phyloP scores from a whole-genome alignment of 768 basidiomycete species.

The Tremella fuciformis region DNA sequence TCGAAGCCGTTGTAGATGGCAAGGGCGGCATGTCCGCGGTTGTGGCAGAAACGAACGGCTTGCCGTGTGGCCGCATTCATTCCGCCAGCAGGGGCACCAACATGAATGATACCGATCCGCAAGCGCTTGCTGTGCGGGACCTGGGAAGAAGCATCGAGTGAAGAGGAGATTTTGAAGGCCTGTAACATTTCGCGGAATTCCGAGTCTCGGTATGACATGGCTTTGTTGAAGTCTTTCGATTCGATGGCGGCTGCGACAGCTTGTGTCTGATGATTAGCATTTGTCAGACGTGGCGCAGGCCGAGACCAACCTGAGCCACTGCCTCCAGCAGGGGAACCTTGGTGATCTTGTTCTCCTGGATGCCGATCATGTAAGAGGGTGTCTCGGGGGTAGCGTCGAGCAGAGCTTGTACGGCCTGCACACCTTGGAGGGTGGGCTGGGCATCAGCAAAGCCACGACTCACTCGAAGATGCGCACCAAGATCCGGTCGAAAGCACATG shows the following conservation, averaged over 20 bases:
- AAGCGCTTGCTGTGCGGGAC: slow-evolving; percentile 57
- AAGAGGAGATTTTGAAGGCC: slow-evolving; percentile 76
- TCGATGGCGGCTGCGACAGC: slow-evolving; percentile 78
- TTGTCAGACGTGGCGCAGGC: not conserved
- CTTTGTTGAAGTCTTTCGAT: slow-evolving; percentile 76
- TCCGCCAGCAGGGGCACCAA: slow-evolving; percentile 95
- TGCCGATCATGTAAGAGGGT: slow-evolving; percentile 96
- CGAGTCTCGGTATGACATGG: slow-evolving; percentile 82
- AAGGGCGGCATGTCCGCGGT: slow-evolving; percentile 87
- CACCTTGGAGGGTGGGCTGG: slow-evolving; percentile 92
- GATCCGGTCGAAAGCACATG: slow-evolving; percentile 89
- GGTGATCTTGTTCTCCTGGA: slow-evolving; percentile 91
- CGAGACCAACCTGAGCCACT: slow-evolving; percentile 69
- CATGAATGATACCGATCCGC: slow-evolving; percentile 57
- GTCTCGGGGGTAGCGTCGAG: slow-evolving; percentile 80
- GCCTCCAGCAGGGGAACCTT: slow-evolving; percentile 89
- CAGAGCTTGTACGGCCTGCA: slow-evolving; percentile 85
- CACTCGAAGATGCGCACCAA: slow-evolving; percentile 58
- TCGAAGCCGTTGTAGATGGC: slow-evolving; percentile 94
- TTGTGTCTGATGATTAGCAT: slow-evolving; percentile 62
- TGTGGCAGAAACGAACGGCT: slow-evolving; percentile 86
- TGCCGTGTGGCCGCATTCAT: slow-evolving; percentile 98
- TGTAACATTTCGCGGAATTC: slow-evolving; percentile 84
- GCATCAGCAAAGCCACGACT: slow-evolving; percentile 13
- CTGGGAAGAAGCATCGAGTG: slow-evolving; percentile 58